phyloP scores from a whole-genome alignment of 2,329 filamentous ascomycete species.

The Cordyceps militaris region DNA sequence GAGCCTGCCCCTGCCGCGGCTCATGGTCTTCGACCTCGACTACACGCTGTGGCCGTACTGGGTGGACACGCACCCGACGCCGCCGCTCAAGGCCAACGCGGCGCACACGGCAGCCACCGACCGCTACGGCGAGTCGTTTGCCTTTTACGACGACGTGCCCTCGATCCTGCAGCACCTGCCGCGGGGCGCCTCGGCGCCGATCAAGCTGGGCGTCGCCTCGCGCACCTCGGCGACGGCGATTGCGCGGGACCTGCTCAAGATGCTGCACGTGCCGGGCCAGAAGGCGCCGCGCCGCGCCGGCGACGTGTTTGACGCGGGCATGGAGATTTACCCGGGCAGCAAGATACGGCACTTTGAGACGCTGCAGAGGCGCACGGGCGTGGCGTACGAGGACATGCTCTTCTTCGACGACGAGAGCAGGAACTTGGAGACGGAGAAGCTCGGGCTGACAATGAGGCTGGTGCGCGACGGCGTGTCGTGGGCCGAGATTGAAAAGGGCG shows the following conservation, averaged over 20 bases:
- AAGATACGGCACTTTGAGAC: constrained; percentile 82
- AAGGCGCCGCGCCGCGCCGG: constrained; percentile 39
- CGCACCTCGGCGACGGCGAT: constrained; percentile 74
- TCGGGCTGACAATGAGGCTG: constrained; percentile 80
- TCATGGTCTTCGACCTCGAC: constrained; percentile 92
- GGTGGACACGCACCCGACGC: constrained; percentile 86
- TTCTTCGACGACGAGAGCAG: constrained; percentile 92
- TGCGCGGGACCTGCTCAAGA: constrained; percentile 70
- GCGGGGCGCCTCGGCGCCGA: constrained; percentile 16
- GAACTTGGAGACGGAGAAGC: constrained; percentile 70
- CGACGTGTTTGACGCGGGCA: constrained; percentile 51
- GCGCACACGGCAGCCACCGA: constrained; percentile 41
- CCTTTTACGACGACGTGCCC: constrained; percentile 66
- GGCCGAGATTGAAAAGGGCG: constrained; percentile 70
- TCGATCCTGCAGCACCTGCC: constrained; percentile 55
- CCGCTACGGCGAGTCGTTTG: constrained; percentile 56
- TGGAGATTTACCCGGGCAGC: constrained; percentile 66
- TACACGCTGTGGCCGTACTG: constrained; percentile 99
- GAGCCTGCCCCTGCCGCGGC: constrained; percentile 62
- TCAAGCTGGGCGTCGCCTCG: constrained; percentile 66
- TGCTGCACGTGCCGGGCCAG: constrained; percentile 51
- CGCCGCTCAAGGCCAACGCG: constrained; percentile 53
- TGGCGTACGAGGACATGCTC: constrained; percentile 77
- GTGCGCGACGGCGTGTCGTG: constrained; percentile 72
- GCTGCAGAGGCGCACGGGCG: constrained; percentile 61